Conservation (phyloP, 768 basidiomycete genomes). For the Megacollybia marginata region DNA sequence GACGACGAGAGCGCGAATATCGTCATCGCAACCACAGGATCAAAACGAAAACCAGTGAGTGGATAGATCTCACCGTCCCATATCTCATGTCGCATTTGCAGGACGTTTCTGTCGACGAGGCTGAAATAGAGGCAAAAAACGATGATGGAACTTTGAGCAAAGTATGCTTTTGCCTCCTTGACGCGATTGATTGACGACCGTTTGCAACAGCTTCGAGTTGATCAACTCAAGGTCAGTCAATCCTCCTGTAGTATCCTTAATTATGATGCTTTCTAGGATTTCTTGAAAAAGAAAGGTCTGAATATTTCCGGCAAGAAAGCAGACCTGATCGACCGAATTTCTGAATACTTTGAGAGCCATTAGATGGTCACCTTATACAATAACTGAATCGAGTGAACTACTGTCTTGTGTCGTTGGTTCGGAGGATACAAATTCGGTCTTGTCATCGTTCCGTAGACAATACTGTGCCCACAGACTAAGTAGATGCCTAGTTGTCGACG, state of each 20-base stretch:
- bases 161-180: slow-evolving; percentile 30
- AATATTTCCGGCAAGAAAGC: slow-evolving; percentile 63
- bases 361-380: slow-evolving; percentile 2
- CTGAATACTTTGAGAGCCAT: slow-evolving; percentile 50
- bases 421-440: too few species aligned
- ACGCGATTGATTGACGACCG: slow-evolving; percentile 3
- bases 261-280: slow-evolving; percentile 39
- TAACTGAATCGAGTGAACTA: too few species aligned
- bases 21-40: slow-evolving; percentile 38
- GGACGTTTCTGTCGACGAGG: slow-evolving; percentile 62
- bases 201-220: slow-evolving; percentile 55
- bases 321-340: slow-evolving; percentile 60
- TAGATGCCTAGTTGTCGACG: too few species aligned
- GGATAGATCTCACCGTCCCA: slow-evolving; percentile 2
- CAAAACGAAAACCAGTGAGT: slow-evolving; percentile 70
- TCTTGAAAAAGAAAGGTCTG: slow-evolving; percentile 60
- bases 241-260: slow-evolving; percentile 5
- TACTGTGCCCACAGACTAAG: too few species aligned
- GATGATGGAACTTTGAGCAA: slow-evolving; percentile 55
- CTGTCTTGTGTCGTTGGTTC: too few species aligned
- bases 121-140: slow-evolving; percentile 64
- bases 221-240: slow-evolving; percentile 63
- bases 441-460: too few species aligned
- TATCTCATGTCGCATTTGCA: slow-evolving; percentile 15
- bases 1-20: slow-evolving; percentile 59